Evolutionary conservation across 2,329 filamentous ascomycete genomes (phyloP).

Genomic region (Colletotrichum viniferum): DNA sequence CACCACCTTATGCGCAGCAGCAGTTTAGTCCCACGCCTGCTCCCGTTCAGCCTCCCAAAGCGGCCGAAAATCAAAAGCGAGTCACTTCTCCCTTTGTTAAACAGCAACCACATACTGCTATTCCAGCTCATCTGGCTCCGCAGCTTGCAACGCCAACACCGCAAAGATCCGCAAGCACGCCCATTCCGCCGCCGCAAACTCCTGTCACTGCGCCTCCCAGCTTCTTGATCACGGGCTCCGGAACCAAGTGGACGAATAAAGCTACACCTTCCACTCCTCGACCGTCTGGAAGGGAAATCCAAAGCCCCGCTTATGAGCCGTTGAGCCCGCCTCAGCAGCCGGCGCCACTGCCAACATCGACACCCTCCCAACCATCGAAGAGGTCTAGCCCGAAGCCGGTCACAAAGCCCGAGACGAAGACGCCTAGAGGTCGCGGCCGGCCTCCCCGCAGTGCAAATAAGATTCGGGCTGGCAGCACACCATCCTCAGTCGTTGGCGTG

Average conservation of each 20-base stretch:
- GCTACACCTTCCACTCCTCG: conserved; percentile 64
- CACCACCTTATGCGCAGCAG: conserved; percentile 29
- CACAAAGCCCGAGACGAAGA: conserved; percentile 28
- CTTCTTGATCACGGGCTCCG: conserved; percentile 40
- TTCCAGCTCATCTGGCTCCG: conserved; percentile 47
- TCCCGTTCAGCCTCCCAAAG: conserved; percentile 21
- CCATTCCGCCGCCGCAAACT: conserved; percentile 35
- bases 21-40: conserved; percentile 26
- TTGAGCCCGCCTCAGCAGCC: conserved; percentile 57
- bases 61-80: conserved; percentile 32
- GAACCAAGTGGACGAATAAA: conserved; percentile 63
- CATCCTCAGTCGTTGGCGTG: conserved; percentile 31
- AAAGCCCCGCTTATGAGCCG: conserved; percentile 62
- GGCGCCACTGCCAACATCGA: conserved; percentile 38
- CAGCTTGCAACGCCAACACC: conserved; percentile 36
- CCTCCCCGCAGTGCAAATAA: conserved; percentile 41
- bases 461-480: conserved; percentile 35
- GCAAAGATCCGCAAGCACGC: conserved; percentile 34
- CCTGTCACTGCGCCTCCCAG: conserved; percentile 29
- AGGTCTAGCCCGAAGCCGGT: conserved; percentile 40
- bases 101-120: conserved; percentile 39
- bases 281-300: conserved; percentile 38
- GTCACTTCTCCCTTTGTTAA: conserved; percentile 30
- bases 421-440: conserved; percentile 37
- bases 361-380: conserved; percentile 33